Conservation (phyloP, 441 rosid genomes). For the Euphorbia corollata region DNA sequence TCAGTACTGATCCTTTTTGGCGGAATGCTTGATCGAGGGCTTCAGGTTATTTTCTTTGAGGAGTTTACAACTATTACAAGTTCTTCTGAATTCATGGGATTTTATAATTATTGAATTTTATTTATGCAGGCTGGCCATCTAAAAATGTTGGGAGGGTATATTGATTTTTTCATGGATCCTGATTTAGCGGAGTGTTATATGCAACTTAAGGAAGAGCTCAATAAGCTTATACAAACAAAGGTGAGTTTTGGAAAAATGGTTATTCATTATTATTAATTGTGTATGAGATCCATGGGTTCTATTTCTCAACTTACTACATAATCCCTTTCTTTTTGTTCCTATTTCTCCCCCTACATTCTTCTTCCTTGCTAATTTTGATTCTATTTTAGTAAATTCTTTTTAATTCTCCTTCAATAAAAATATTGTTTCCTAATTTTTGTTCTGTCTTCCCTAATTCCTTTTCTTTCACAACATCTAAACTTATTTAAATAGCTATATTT, state of each 20-base stretch:
- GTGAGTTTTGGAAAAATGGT: constrained; percentile 23
- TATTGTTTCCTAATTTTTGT: no score
- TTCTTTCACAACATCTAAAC: no score
- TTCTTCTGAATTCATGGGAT: constrained; percentile 15
- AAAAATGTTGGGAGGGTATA: constrained; percentile 86
- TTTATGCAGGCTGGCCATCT: constrained; percentile 73
- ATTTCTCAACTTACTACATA: no score
- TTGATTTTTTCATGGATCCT: constrained; percentile 93
- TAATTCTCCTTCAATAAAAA: no score
- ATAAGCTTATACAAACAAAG: constrained; percentile 69
- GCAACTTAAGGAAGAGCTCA: constrained; percentile 80
- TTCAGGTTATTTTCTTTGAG: constrained; percentile 44
- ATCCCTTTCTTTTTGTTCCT: no score
- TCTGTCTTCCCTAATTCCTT: no score
- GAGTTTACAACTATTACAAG: background rate
- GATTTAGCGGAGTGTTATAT: constrained; percentile 77
- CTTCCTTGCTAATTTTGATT: no score
- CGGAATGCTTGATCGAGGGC: constrained; percentile 62
- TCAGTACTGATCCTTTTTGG: constrained; percentile 85
- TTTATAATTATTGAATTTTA: constrained; percentile 12
- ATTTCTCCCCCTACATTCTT: no score
- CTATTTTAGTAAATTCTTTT: no score
- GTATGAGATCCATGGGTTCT: no score
- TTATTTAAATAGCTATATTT: no score
- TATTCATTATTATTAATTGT: background rate